A percentile compares a stretch with the other conserved stretches of the same genome.
Conservation (phyloP, 257 asterid species). For the Dorcoceras hygrometricum region DNA sequence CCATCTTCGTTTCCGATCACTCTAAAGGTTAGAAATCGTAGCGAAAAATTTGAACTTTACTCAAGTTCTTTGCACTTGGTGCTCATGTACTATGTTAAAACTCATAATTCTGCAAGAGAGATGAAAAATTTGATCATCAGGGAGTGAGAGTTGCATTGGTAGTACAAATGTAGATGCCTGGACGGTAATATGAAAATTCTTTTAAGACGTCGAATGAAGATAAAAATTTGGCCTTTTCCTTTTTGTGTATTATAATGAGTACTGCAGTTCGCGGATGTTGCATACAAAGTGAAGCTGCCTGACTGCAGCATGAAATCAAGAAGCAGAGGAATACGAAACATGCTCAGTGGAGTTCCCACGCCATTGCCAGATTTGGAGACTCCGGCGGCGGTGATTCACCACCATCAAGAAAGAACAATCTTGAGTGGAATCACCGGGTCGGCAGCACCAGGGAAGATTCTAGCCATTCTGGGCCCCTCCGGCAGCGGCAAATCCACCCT, state of each 20-base stretch:
- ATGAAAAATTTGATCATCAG: no score
- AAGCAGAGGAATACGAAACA: slow-evolving; percentile 29
- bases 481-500: slow-evolving; percentile 96
- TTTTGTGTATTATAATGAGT: not conserved
- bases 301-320: slow-evolving; percentile 37
- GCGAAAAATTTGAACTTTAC: no score
- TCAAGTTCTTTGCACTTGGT: no score
- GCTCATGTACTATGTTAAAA: no score
- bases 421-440: slow-evolving; percentile 69
- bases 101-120: not conserved
- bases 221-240: not conserved
- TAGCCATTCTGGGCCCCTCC: slow-evolving; percentile 89
- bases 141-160: not conserved
- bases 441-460: slow-evolving; percentile 70
- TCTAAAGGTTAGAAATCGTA: slow-evolving; percentile 52
- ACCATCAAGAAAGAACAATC: slow-evolving; percentile 47
- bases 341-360: slow-evolving; percentile 34
- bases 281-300: slow-evolving; percentile 58
- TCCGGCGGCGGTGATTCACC: slow-evolving; percentile 30
- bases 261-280: slow-evolving; percentile 79
- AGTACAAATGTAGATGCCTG: not conserved
- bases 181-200: not conserved
- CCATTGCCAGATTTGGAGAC: slow-evolving; percentile 49
- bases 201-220: not conserved
- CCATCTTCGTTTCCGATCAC: slow-evolving; percentile 52